Evolutionary conservation across 1,139 yeast genomes (phyloP).

Genomic region (Debaryomycetaceae sp.): DNA sequence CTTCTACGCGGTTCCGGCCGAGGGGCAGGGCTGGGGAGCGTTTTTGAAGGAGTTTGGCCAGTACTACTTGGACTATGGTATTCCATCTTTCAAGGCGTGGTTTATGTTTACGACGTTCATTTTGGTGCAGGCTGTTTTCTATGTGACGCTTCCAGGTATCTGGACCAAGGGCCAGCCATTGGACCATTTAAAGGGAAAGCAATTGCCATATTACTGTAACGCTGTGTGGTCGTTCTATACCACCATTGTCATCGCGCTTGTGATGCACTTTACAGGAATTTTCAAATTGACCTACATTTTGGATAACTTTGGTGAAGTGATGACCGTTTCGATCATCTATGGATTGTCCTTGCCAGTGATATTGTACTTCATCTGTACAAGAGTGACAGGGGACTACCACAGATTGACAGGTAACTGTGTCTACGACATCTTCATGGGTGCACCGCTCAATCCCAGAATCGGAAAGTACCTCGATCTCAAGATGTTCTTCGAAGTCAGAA

Average conservation of each 20-base stretch:
- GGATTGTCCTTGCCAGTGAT: constrained; percentile 67
- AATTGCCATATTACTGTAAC: constrained; percentile 89
- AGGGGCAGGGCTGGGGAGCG: constrained; percentile 54
- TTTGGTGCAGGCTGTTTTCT: constrained; percentile 67
- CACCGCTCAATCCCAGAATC: constrained; percentile 92
- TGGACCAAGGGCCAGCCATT: constrained; percentile 95
- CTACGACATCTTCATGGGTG: constrained; percentile 95
- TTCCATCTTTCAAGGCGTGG: constrained; percentile 70
- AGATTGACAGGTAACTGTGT: constrained; percentile 88
- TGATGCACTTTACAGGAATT: constrained; percentile 67
- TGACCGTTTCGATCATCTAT: constrained; percentile 82
- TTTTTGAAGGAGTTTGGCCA: constrained; percentile 48
- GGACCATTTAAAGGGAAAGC: constrained; percentile 70
- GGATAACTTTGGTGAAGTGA: constrained; percentile 84
- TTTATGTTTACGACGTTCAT: constrained; percentile 67
- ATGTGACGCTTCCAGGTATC: constrained; percentile 87
- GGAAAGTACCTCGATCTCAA: constrained; percentile 84
- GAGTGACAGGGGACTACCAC: constrained; percentile 69
- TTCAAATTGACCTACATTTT: constrained; percentile 71
- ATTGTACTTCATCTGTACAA: constrained; percentile 62
- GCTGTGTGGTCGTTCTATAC: constrained; percentile 83
- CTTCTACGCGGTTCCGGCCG: constrained; percentile 62
- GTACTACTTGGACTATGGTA: constrained; percentile 52
- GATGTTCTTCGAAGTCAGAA: constrained; percentile 95
- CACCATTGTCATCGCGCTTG: constrained; percentile 54